These are phyloP conservation scores for Trichoderma afroharzianum DNA, from an alignment of 2,329 filamentous ascomycete genomes.

Conservation along the genomic window DNA sequence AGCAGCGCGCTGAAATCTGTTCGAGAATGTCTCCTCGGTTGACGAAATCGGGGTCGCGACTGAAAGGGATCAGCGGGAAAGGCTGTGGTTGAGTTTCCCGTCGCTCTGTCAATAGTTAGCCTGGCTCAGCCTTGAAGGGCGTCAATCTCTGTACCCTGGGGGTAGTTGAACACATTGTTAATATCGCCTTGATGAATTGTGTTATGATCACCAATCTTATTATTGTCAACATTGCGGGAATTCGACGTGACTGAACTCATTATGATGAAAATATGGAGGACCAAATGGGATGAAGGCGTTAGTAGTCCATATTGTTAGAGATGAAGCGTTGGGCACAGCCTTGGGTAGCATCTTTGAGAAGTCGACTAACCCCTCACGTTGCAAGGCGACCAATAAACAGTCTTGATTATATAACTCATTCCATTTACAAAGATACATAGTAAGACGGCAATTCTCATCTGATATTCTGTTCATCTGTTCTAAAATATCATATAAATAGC, in stretches of 20 bases:
- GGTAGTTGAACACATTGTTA: neutral
- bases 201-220: neutral
- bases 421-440: no score
- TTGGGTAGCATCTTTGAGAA: neutral
- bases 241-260: no score
- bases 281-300: neutral
- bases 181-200: neutral
- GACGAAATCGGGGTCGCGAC: constrained; percentile 31
- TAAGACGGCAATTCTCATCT: no score
- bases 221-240: neutral
- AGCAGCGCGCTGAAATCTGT: constrained; percentile 24
- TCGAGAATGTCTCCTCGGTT: constrained; percentile 28
- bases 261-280: no score
- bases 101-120: neutral
- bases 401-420: neutral
- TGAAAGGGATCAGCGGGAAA: constrained; percentile 26
- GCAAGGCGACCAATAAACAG: neutral
- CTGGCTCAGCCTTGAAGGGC: neutral
- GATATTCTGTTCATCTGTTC: no score
- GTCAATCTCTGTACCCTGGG: neutral
- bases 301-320: neutral
- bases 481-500: no score
- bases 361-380: neutral
- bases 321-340: neutral
- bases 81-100: neutral